Percentiles rank a stretch among this genome's conserved stretches.
phyloP scores from a whole-genome alignment of 2,329 filamentous ascomycete species.

The Pseudogymnoascus sp. region DNA sequence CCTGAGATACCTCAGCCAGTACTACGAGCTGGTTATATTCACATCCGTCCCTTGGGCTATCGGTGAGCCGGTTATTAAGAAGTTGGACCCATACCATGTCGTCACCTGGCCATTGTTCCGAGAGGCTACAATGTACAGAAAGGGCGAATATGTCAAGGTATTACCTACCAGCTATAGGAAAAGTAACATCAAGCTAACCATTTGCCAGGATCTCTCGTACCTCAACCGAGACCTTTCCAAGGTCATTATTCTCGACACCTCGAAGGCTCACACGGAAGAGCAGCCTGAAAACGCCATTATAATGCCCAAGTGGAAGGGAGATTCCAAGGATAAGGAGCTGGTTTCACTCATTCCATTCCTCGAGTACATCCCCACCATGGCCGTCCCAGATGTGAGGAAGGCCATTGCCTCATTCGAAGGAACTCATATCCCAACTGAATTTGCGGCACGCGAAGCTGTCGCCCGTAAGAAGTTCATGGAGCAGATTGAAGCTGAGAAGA shows the following conservation, averaged over 20 bases:
- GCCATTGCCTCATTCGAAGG: slow-evolving; percentile 84
- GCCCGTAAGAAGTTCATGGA: slow-evolving; percentile 79
- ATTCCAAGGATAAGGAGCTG: slow-evolving; percentile 74
- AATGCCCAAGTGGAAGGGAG: slow-evolving; percentile 80
- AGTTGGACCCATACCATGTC: slow-evolving; percentile 90
- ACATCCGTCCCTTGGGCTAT: slow-evolving; percentile 78
- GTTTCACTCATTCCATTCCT: slow-evolving; percentile 91
- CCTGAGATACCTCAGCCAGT: slow-evolving; percentile 89
- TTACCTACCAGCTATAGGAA: slow-evolving; percentile 18
- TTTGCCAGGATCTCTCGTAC: slow-evolving; percentile 77
- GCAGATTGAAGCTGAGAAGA: slow-evolving; percentile 60
- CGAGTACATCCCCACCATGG: slow-evolving; percentile 94
- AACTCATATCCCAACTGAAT: slow-evolving; percentile 82
- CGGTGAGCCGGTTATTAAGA: slow-evolving; percentile 80
- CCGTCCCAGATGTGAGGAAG: slow-evolving; percentile 76
- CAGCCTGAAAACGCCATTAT: slow-evolving; percentile 97
- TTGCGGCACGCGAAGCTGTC: slow-evolving; percentile 77
- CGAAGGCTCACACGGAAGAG: slow-evolving; percentile 68
- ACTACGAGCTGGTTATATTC: slow-evolving; percentile 96
- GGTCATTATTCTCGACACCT: slow-evolving; percentile 88
- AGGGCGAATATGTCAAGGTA: slow-evolving; percentile 94
- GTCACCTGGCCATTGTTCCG: slow-evolving; percentile 92
- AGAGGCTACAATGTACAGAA: slow-evolving; percentile 94
- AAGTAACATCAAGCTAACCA: slow-evolving; percentile 19
- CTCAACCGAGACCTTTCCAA: slow-evolving; percentile 94